These are phyloP conservation scores for Fragaria iinumae DNA, from an alignment of 306 rosid species.

Conservation along the genomic window DNA sequence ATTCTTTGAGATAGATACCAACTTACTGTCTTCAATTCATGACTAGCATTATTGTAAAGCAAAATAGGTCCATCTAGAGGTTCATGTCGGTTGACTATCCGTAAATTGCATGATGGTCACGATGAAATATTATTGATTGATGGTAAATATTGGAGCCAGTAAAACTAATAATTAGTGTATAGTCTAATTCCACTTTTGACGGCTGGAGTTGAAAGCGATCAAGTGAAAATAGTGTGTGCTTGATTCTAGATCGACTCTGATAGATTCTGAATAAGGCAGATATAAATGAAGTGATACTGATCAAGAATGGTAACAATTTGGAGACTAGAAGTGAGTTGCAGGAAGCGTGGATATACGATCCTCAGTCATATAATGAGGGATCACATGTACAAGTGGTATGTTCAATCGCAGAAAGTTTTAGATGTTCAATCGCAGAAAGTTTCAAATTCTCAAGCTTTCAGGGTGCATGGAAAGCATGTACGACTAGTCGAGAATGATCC, in stretches of 20 bases:
- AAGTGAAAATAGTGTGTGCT: background rate
- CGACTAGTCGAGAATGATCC: background rate
- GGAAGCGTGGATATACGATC: background rate
- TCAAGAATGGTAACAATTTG: too few species aligned
- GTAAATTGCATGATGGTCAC: background rate
- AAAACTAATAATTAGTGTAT: background rate
- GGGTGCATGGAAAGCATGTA: background rate
- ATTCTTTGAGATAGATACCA: constrained; percentile 29
- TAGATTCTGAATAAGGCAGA: background rate
- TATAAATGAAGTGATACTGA: too few species aligned
- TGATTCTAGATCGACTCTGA: background rate
- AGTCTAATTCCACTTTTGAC: constrained; percentile 5
- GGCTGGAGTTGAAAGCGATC: background rate
- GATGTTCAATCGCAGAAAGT: background rate
- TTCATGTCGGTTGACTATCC: constrained; percentile 6
- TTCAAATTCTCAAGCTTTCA: background rate
- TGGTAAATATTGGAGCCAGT: background rate
- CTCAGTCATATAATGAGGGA: background rate
- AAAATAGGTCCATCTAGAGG: constrained; percentile 14
- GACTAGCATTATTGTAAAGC: constrained; percentile 17
- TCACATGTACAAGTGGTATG: background rate
- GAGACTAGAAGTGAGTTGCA: background rate
- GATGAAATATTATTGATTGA: background rate
- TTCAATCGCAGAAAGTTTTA: background rate
- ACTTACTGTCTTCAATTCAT: constrained; percentile 15